Base-by-base conservation (phyloP, 371 early-diverging fungal species). In the Mucor velutinosus region DNA sequence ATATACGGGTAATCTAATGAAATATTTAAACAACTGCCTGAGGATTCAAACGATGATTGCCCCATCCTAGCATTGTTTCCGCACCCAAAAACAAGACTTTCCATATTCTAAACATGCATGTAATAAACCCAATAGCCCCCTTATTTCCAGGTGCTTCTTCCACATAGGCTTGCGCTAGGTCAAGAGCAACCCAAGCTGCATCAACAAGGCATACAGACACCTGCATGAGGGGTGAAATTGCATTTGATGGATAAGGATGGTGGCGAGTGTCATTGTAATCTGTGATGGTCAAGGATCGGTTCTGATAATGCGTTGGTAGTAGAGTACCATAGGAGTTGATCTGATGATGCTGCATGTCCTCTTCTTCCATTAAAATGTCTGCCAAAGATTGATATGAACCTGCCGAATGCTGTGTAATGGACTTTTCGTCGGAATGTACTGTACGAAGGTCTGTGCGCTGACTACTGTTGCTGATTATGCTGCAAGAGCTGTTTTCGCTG, bases 351-450 rank as follows among this genome's bases (percentile, higher is more conserved):
- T 39, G 33, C 33, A 43, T 27, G 47, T 67, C 49, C 15, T 58
- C 68, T 35, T 66, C 62, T 11, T n/a, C 32, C 45, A 45, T 27
- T 56, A 79, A 61, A 32, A 79, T 79, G 39, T 80, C 80, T 10
- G 80, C 70, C 23, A 80, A 64, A 2, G 80, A 80, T 58, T 77
- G 77, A 43, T 80, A 80, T 2, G 72, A 75, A 0, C 62, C 64
- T 11, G 27, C 66, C 2, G 69, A 70, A 58, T 53, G 64, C 12
- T 62, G 45, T 7, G 72, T 58, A 39, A 19, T 56, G 11, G 45
- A 25, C 59, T 70, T 53, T 33, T 65, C 66, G 10, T 62, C 61
- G 37, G 53, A 30, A 37, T 15, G 58, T 5, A 35, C 62, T 47
- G 62, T 33, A 23, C 35, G 53, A 59, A 35, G 33, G 27, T 60